Percentiles rank a stretch among this genome's conserved stretches.
Evolutionary conservation across 2,329 filamentous ascomycete genomes (phyloP).

Genomic region (Phaeosphaeria sp.): DNA sequence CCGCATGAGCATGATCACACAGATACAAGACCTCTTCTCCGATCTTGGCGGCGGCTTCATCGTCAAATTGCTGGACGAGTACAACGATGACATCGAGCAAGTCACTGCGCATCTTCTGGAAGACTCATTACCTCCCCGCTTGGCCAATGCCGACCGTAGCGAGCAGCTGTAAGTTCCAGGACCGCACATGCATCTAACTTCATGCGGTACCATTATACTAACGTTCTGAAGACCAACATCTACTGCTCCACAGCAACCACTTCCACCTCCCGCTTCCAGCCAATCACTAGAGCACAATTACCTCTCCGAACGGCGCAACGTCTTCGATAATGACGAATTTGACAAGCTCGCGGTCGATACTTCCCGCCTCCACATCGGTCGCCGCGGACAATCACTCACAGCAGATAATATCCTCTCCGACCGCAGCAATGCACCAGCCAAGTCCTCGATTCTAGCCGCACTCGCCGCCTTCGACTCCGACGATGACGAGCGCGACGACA

Average conservation of each 20-base stretch:
- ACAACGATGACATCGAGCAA: constrained; percentile 76
- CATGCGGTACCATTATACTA: constrained; percentile 7
- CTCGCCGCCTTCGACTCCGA: constrained; percentile 90
- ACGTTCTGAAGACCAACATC: constrained; percentile 26
- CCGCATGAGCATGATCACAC: constrained; percentile 81
- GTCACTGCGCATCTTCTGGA: constrained; percentile 84
- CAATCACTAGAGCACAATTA: constrained; percentile 41
- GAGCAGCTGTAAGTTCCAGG: constrained; percentile 63
- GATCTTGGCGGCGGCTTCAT: constrained; percentile 85
- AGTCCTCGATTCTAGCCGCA: constrained; percentile 86
- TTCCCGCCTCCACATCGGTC: constrained; percentile 79
- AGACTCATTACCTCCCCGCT: constrained; percentile 72
- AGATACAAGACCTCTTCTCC: constrained; percentile 93
- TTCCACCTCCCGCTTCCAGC: constrained; percentile 66
- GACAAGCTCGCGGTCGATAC: constrained; percentile 72
- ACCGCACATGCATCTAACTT: neutral
- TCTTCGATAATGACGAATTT: constrained; percentile 78
- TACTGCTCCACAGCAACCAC: constrained; percentile 27
- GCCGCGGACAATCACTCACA: constrained; percentile 66
- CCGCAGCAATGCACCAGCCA: constrained; percentile 70
- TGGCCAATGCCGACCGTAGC: constrained; percentile 68
- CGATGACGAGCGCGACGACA: constrained; percentile 96
- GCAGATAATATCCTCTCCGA: constrained; percentile 77
- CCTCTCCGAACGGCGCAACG: constrained; percentile 68
- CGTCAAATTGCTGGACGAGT: constrained; percentile 79